Evolutionary conservation across 352 stramenopile species (phyloP).

Genomic region (Globisporangium emineosum): DNA sequence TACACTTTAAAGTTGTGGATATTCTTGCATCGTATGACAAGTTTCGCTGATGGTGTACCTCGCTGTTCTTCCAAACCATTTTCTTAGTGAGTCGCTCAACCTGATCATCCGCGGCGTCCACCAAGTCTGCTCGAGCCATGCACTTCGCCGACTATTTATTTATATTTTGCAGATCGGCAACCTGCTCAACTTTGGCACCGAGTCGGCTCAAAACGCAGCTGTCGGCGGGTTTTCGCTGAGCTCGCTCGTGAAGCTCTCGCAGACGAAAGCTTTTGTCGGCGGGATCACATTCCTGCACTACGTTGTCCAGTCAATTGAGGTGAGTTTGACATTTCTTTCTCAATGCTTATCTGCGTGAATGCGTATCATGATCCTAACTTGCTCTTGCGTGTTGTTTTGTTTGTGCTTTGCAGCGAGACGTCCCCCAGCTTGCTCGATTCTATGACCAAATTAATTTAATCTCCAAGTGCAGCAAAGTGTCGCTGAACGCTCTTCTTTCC

Average conservation of each 20-base stretch:
- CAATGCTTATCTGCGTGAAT: background rate
- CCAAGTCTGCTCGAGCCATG: constrained; percentile 73
- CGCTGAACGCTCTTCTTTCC: constrained; percentile 51
- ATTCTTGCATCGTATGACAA: background rate
- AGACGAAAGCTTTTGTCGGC: constrained; percentile 84
- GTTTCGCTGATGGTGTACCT: background rate
- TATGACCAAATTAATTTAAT: constrained; percentile 78
- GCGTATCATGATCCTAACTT: background rate
- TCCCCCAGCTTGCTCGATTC: constrained; percentile 68
- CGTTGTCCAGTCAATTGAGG: constrained; percentile 82
- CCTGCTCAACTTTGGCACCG: constrained; percentile 62
- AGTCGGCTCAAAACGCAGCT: constrained; percentile 28
- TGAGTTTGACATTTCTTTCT: constrained; percentile 5
- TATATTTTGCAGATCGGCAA: constrained; percentile 68
- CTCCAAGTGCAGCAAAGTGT: constrained; percentile 69
- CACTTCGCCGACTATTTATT: constrained; percentile 80
- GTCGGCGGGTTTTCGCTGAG: constrained; percentile 70
- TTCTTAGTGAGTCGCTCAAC: constrained; percentile 53
- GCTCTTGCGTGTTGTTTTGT: background rate
- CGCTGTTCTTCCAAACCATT: background rate
- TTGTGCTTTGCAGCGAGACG: constrained; percentile 33
- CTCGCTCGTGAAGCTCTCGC: constrained; percentile 82
- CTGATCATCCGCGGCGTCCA: constrained; percentile 76
- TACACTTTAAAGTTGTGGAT: background rate
- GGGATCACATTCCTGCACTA: constrained; percentile 84